A percentile compares a stretch with the other conserved stretches of the same genome.
phyloP scores from a whole-genome alignment of 352 stramenopile species.

The Lagenidium giganteum region DNA sequence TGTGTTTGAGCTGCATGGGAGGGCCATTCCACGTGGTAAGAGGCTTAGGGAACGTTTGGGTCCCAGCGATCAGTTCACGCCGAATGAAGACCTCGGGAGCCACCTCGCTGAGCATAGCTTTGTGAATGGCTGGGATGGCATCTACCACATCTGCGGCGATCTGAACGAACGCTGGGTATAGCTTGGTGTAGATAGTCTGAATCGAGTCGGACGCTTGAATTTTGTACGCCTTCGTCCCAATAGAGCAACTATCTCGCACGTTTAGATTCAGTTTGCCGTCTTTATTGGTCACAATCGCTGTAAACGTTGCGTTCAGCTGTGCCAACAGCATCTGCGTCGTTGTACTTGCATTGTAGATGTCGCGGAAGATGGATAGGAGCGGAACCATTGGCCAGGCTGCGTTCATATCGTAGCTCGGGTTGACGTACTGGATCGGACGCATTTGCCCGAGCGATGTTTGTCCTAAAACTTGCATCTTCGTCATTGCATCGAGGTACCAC shows the following conservation, averaged over 20 bases:
- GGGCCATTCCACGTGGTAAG: too few relatives aligned
- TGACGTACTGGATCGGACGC: not conserved
- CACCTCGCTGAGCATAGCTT: not conserved
- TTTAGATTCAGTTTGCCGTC: not conserved
- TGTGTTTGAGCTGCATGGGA: not conserved
- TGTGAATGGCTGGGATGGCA: not conserved
- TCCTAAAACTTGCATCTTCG: not conserved
- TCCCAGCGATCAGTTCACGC: not conserved
- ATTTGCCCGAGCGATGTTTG: slow-evolving; percentile 1
- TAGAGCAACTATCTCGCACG: too few relatives aligned
- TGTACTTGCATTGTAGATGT: not conserved
- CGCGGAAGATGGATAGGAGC: not conserved
- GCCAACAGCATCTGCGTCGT: not conserved
- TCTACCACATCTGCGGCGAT: not conserved
- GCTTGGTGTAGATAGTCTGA: too few relatives aligned
- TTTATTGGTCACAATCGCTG: not conserved
- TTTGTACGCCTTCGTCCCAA: too few relatives aligned
- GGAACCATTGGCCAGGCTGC: not conserved
- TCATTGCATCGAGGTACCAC: not conserved
- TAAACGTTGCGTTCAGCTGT: not conserved
- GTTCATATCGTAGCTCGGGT: not conserved
- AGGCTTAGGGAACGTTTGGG: not conserved
- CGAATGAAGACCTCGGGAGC: not conserved
- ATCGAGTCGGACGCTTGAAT: not conserved
- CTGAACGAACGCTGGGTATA: too few relatives aligned